These are phyloP conservation scores for Rhizophagus clarus DNA, from an alignment of 192 early-diverging fungal genomes.

Conservation along the genomic window DNA sequence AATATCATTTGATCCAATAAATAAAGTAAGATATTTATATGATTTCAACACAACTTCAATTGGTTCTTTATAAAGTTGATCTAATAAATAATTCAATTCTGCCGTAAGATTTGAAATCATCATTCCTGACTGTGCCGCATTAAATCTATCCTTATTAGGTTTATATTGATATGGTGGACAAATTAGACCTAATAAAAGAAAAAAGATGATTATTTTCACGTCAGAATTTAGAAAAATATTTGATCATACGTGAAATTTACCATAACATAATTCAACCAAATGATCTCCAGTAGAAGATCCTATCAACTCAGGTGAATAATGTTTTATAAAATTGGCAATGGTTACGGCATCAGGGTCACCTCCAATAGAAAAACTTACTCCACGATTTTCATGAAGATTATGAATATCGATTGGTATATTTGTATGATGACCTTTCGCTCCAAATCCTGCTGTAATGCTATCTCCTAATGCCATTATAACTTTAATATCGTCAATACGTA, in stretches of 20 bases:
- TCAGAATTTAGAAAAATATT: background rate
- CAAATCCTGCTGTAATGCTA: conserved; percentile 60
- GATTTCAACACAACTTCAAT: background rate
- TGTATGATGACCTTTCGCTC: conserved; percentile 38
- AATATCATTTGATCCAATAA: conserved; percentile 62
- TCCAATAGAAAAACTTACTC: conserved; percentile 53
- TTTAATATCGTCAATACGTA: conserved; percentile 58
- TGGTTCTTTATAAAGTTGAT: conserved; percentile 33
- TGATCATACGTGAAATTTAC: background rate
- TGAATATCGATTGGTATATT: conserved; percentile 27
- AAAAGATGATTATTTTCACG: background rate
- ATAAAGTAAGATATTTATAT: conserved; percentile 55
- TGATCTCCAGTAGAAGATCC: conserved; percentile 51
- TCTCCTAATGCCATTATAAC: conserved; percentile 59
- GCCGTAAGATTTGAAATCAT: conserved; percentile 45
- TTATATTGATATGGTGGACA: conserved; percentile 18
- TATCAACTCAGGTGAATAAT: conserved; percentile 39
- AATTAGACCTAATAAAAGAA: background rate
- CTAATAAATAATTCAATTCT: conserved; percentile 51
- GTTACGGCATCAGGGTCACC: conserved; percentile 47
- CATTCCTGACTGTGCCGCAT: conserved; percentile 62
- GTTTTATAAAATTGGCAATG: conserved; percentile 48
- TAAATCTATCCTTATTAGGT: conserved; percentile 32
- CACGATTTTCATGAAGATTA: conserved; percentile 49
- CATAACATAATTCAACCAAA: conserved; percentile 53